Base-by-base conservation (phyloP, 2,329 filamentous ascomycete species). In the Tympanopsis confertula region DNA sequence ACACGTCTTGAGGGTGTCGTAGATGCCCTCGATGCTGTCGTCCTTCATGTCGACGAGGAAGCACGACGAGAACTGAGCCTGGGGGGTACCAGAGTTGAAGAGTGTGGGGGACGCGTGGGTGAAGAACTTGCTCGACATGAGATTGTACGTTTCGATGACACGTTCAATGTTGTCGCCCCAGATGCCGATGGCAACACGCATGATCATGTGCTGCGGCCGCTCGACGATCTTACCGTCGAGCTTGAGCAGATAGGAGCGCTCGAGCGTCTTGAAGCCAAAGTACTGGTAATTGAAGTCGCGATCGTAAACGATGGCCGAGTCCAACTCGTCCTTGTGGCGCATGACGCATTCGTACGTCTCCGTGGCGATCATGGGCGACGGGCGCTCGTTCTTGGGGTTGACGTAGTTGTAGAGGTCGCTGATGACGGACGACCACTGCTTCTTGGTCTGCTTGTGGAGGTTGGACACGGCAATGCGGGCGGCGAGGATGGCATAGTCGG, bases 261-360 rank as follows among this genome's bases (percentile, higher is more conserved):
- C 91, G 28, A 98, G 71, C 5, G 91, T 98, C 77, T 98, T 98
- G 79, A 98, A 98, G 46, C 91, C 91, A 55, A 98, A 98, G 69
- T 94, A 98, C 69, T 98, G 91, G 71, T 98, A 98, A 74, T 96
- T 95, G 75, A 98, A 98, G 60, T 98, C 91, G 50, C 91, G 84
- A 66, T 98, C 91, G 54, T 96, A 98, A 52, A 98, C 89, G 58
- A 98, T 96, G 53, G 91, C 89, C 32, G 89, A 96, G 71, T 98
- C 94, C 41, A 98, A 75, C 65, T 98, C 91, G 39, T 94, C 91
- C 52, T 86, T 87, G 63, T 98, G 87, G 54, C 83, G 84, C 84
- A 94, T 91, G 47, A 98, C 83, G 45, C 78, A 86, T 51, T 95
- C 85, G 58, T 94, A 94, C 35, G 84, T 93, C 50, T 82, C 70